A percentile compares a stretch with the other conserved stretches of the same genome.
These are phyloP conservation scores for Phoma sp. DNA, from an alignment of 2,329 filamentous ascomycete genomes.

Conservation along the genomic window DNA sequence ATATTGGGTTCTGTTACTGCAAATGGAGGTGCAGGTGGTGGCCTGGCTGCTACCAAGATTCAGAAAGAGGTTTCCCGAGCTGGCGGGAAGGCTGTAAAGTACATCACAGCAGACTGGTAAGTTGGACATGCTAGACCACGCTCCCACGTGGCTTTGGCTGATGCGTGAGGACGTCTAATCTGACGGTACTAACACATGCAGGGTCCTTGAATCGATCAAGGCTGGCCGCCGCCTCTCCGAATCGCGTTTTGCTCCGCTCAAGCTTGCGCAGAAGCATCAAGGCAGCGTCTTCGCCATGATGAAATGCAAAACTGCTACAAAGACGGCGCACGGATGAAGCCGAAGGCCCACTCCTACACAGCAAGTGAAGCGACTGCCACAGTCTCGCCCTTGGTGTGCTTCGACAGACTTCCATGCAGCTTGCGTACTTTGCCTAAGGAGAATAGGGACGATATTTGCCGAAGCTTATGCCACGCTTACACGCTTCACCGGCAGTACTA, in stretches of 20 bases:
- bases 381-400: background rate
- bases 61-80: conserved; percentile 77
- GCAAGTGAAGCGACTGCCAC: conserved; percentile 5
- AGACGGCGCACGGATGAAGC: conserved; percentile 18
- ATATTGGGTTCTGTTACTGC: conserved; percentile 66
- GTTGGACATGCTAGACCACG: too few relatives aligned
- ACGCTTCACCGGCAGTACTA: conserved; percentile 1
- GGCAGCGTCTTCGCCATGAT: conserved; percentile 33
- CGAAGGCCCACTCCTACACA: background rate
- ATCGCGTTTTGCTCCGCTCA: conserved; percentile 66
- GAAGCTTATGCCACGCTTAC: background rate
- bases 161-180: background rate
- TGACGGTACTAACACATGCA: conserved; percentile 45
- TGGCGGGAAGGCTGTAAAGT: conserved; percentile 75
- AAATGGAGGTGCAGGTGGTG: conserved; percentile 69
- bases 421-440: conserved; percentile 1
- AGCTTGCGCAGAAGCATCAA: conserved; percentile 37
- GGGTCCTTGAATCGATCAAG: conserved; percentile 84
- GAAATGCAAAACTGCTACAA: conserved; percentile 5
- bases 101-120: conserved; percentile 80
- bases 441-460: background rate
- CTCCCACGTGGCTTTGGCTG: too few relatives aligned
- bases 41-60: conserved; percentile 77
- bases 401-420: conserved; percentile 7
- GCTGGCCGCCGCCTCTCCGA: conserved; percentile 78